Evolutionary conservation across 2,329 filamentous ascomycete genomes (phyloP).

Genomic region (Diplodia corticola): DNA sequence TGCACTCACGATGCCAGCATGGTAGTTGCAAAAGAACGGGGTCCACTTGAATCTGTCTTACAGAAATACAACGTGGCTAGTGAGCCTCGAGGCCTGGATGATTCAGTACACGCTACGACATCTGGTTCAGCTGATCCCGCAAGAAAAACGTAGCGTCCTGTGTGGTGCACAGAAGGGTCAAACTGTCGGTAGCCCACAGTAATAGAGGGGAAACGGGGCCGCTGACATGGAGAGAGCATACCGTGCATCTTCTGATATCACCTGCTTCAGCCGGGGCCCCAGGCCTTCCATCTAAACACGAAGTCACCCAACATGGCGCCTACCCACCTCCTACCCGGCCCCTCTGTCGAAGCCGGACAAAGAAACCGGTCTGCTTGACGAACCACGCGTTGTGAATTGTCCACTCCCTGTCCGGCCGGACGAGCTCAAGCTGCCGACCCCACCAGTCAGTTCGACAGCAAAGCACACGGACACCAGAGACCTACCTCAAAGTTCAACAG

Average conservation of each 20-base stretch:
- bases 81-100: too few relatives aligned
- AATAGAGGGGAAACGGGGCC: too few relatives aligned
- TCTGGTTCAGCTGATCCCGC: too few relatives aligned
- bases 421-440: not conserved
- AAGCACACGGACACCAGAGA: not conserved
- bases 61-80: too few relatives aligned
- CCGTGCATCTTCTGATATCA: not conserved
- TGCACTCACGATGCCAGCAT: not conserved
- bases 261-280: not conserved
- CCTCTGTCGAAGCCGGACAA: not conserved
- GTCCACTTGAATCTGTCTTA: too few relatives aligned
- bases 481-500: constrained; percentile 31
- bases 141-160: too few relatives aligned
- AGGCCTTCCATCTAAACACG: not conserved
- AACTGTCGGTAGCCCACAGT: too few relatives aligned
- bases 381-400: constrained; percentile 21
- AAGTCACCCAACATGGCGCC: not conserved
- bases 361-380: constrained; percentile 5
- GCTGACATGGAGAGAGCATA: too few relatives aligned
- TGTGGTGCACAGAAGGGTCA: too few relatives aligned
- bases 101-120: too few relatives aligned
- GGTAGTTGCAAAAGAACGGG: not conserved
- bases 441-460: not conserved
- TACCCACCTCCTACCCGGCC: too few relatives aligned
- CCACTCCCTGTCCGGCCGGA: constrained; percentile 19